Evolutionary conservation across 2,329 filamentous ascomycete genomes (phyloP).

Genomic region (Corynespora cassiicola): DNA sequence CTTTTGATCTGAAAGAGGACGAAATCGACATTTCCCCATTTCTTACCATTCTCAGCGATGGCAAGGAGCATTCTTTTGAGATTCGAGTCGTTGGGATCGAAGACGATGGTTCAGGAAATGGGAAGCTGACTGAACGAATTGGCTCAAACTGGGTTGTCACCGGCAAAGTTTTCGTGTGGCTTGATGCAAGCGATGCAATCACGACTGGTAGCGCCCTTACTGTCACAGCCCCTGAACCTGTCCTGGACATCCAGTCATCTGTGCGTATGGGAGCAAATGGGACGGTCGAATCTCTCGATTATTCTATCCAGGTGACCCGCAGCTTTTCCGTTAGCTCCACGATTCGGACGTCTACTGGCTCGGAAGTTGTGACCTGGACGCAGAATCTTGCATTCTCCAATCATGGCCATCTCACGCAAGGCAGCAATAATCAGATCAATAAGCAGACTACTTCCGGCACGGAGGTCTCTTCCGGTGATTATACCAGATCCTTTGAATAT

Average conservation of each 20-base stretch:
- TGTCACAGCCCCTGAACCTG: constrained; percentile 49
- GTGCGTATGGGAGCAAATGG: constrained; percentile 57
- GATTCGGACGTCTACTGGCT: constrained; percentile 57
- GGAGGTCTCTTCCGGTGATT: constrained; percentile 48
- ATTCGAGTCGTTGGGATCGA: constrained; percentile 71
- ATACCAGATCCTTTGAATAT: constrained; percentile 60
- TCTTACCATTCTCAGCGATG: constrained; percentile 73
- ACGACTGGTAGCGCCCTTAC: constrained; percentile 57
- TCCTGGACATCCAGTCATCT: constrained; percentile 58
- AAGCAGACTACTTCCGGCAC: constrained; percentile 59
- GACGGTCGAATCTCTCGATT: constrained; percentile 65
- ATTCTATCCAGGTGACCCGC: constrained; percentile 64
- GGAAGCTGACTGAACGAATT: constrained; percentile 61
- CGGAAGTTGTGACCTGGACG: constrained; percentile 58
- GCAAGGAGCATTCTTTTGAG: constrained; percentile 68
- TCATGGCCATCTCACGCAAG: constrained; percentile 60
- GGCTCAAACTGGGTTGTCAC: constrained; percentile 77
- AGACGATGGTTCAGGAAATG: constrained; percentile 59
- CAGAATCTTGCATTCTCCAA: constrained; percentile 66
- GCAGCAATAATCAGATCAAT: constrained; percentile 62
- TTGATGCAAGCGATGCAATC: constrained; percentile 58
- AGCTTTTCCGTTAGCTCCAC: constrained; percentile 60
- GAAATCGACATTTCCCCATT: constrained; percentile 85
- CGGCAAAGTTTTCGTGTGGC: constrained; percentile 82
- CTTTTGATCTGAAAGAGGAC: constrained; percentile 79